phyloP scores from a whole-genome alignment of 306 rosid species.

The Ziziphus jujuba region DNA sequence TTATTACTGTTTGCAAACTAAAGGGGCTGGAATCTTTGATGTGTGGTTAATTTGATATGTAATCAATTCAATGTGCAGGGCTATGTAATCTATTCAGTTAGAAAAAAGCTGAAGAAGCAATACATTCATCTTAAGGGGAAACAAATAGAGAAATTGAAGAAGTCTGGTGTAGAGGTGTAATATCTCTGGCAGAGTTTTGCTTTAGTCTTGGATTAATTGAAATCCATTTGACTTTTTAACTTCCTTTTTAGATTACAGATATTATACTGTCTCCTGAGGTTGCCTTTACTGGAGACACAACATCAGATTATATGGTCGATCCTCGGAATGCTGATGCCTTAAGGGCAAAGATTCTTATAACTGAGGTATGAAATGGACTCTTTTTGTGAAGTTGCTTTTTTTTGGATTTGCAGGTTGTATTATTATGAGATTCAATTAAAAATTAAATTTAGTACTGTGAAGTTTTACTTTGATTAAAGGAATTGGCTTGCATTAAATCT shows the following conservation, averaged over 20 bases:
- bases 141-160: slow-evolving; percentile 93
- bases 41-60: slow-evolving; percentile 10
- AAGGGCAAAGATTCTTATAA: slow-evolving; percentile 96
- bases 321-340: slow-evolving; percentile 93
- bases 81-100: slow-evolving; percentile 81
- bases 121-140: slow-evolving; percentile 82
- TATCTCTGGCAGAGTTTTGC: slow-evolving; percentile 17
- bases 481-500: neutral
- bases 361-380: slow-evolving; percentile 57
- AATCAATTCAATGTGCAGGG: slow-evolving; percentile 51
- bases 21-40: neutral
- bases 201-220: slow-evolving; percentile 18
- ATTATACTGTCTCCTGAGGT: slow-evolving; percentile 84
- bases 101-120: slow-evolving; percentile 92
- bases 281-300: slow-evolving; percentile 96
- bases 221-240: slow-evolving; percentile 19
- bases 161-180: slow-evolving; percentile 86
- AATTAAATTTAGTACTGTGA: neutral
- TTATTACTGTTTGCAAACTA: neutral
- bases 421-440: neutral
- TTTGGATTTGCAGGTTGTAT: neutral
- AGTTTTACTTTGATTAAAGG: neutral
- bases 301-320: slow-evolving; percentile 82
- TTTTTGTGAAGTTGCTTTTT: slow-evolving; percentile 1
- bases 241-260: slow-evolving; percentile 77